phyloP scores from a whole-genome alignment of 2,329 filamentous ascomycete genomes.

The Phialocephala sp. region DNA sequence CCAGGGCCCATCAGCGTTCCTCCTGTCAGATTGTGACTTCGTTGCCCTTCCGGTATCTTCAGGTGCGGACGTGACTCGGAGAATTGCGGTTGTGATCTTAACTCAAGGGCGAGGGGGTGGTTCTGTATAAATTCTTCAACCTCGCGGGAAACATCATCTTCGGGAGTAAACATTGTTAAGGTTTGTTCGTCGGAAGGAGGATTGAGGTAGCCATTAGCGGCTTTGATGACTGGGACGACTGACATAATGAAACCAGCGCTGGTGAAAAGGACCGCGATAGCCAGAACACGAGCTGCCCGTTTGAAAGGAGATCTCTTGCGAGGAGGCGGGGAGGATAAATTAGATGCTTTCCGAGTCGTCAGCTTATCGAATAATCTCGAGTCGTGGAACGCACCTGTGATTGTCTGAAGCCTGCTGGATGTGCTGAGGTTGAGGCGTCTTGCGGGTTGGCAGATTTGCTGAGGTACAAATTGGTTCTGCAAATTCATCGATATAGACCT shows the following conservation, averaged over 20 bases:
- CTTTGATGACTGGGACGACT: slow-evolving; percentile 56
- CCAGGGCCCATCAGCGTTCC: slow-evolving; percentile 78
- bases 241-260: slow-evolving; percentile 62
- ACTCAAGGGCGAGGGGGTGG: slow-evolving; percentile 73
- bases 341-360: neutral
- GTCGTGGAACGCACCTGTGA: neutral
- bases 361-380: neutral
- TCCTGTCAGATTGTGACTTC: slow-evolving; percentile 78
- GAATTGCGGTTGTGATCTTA: slow-evolving; percentile 71
- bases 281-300: slow-evolving; percentile 53
- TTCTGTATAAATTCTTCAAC: slow-evolving; percentile 77
- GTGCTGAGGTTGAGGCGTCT: neutral
- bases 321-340: slow-evolving; percentile 17
- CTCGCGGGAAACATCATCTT: slow-evolving; percentile 56
- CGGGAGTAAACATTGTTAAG: slow-evolving; percentile 66
- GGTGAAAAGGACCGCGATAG: slow-evolving; percentile 54
- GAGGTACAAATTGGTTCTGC: neutral
- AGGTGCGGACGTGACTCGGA: slow-evolving; percentile 84
- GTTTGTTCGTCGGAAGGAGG: slow-evolving; percentile 76
- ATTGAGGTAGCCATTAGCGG: slow-evolving; percentile 54
- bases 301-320: slow-evolving; percentile 48
- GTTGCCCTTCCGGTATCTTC: slow-evolving; percentile 76
- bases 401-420: neutral
- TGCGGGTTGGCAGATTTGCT: neutral
- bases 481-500: neutral